Evolutionary conservation across 2,329 filamentous ascomycete genomes (phyloP).

Genomic region (Fusarium scirpi): DNA sequence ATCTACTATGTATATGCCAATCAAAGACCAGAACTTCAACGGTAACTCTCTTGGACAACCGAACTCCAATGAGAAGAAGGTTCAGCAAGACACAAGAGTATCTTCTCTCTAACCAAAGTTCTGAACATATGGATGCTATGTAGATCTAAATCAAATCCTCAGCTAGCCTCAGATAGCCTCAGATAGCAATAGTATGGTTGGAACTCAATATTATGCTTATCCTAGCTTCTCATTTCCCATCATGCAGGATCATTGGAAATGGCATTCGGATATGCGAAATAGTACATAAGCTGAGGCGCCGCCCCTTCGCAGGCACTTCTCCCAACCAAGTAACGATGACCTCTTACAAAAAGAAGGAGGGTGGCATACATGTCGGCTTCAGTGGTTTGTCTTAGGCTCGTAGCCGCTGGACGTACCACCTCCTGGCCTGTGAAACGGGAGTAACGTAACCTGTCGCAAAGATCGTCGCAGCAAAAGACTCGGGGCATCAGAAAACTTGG

Average conservation of each 20-base stretch:
- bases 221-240: neutral
- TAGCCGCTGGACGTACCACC: slow-evolving; percentile 31
- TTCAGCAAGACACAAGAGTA: neutral
- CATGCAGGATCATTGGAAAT: neutral
- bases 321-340: slow-evolving; percentile 10
- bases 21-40: neutral
- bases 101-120: neutral
- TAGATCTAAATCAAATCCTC: neutral
- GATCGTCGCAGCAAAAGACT: slow-evolving; percentile 30
- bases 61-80: neutral
- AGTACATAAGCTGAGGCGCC: slow-evolving; percentile 16
- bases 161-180: neutral
- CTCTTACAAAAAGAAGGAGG: slow-evolving; percentile 20
- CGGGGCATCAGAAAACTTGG: neutral
- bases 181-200: neutral
- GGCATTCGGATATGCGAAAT: neutral
- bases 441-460: slow-evolving; percentile 42
- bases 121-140: neutral
- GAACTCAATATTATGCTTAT: slow-evolving; percentile 1
- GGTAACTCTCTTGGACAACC: neutral
- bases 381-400: slow-evolving; percentile 22
- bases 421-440: slow-evolving; percentile 38
- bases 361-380: slow-evolving; percentile 1
- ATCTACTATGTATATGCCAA: neutral
- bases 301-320: neutral